Evolutionary conservation across 345 rosid species (phyloP).

Genomic region (Melaleuca alternifolia): DNA sequence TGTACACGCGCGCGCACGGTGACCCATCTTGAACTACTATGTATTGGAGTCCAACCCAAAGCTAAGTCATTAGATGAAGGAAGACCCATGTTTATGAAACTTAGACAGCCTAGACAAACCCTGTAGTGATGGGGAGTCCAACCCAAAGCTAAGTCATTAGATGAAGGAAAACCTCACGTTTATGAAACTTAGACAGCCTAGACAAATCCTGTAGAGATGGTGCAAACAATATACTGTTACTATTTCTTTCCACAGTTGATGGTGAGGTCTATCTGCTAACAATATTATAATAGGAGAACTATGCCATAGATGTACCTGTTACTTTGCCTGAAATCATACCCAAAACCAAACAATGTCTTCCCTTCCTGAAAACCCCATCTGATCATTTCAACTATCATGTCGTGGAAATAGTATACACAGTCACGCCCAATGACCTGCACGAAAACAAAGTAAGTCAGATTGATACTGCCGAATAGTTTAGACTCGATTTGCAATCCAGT

Average conservation of each 20-base stretch:
- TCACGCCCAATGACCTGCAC: slow-evolving; percentile 80
- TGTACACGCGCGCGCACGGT: no score
- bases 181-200: no score
- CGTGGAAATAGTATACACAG: slow-evolving; percentile 77
- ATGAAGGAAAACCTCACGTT: neutral
- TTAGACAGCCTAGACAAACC: no score
- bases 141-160: neutral
- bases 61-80: neutral
- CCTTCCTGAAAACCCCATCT: slow-evolving; percentile 97
- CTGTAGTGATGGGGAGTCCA: no score
- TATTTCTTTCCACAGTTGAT: neutral
- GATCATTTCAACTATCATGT: slow-evolving; percentile 89
- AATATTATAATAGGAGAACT: neutral
- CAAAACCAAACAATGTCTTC: slow-evolving; percentile 88
- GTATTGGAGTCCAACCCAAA: neutral
- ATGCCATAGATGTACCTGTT: slow-evolving; percentile 39
- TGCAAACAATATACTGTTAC: neutral
- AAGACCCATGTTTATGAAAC: neutral
- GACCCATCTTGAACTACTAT: neutral
- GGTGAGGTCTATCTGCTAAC: neutral
- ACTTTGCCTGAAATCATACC: slow-evolving; percentile 97
- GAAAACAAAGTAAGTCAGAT: neutral
- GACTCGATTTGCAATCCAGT: neutral
- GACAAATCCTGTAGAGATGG: neutral
- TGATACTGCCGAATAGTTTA: neutral